Conservation (phyloP, 805 yeast genomes). For the Candida jianshihensis region DNA sequence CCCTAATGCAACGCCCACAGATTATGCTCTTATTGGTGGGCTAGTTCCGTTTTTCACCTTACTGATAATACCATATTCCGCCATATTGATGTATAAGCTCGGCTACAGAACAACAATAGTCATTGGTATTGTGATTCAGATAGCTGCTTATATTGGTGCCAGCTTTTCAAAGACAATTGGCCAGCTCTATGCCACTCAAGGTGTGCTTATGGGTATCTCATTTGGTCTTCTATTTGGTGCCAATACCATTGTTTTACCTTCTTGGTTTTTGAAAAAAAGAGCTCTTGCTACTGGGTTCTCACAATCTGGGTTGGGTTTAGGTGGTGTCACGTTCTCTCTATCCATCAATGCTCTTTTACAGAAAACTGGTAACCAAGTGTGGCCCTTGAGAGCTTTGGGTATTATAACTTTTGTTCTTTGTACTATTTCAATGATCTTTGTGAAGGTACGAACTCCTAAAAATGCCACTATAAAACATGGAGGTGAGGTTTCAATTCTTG, state of each 20-base stretch:
- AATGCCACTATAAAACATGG: slow-evolving; percentile 14
- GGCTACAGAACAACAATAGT: slow-evolving; percentile 34
- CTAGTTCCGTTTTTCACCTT: slow-evolving; percentile 44
- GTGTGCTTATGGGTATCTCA: slow-evolving; percentile 43
- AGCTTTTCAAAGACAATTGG: slow-evolving; percentile 43
- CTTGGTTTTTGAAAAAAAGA: slow-evolving; percentile 45
- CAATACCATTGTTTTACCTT: slow-evolving; percentile 40
- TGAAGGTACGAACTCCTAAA: slow-evolving; percentile 37
- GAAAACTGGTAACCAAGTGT: slow-evolving; percentile 33
- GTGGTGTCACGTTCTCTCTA: slow-evolving; percentile 40
- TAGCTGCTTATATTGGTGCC: slow-evolving; percentile 43
- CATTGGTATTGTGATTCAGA: slow-evolving; percentile 36
- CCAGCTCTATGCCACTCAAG: slow-evolving; percentile 48
- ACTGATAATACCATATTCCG: slow-evolving; percentile 41
- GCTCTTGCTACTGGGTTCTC: slow-evolving; percentile 45
- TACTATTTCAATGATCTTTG: slow-evolving; percentile 32
- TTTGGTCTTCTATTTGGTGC: slow-evolving; percentile 47
- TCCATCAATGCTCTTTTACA: slow-evolving; percentile 35
- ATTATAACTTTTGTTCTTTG: slow-evolving; percentile 33
- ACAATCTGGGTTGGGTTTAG: slow-evolving; percentile 45
- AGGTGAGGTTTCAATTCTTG: slow-evolving; percentile 3
- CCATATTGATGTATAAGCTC: slow-evolving; percentile 33
- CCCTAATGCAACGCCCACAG: slow-evolving; percentile 42
- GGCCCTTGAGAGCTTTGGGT: slow-evolving; percentile 42
- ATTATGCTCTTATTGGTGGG: slow-evolving; percentile 53